Conservation (phyloP, 2,329 filamentous ascomycete genomes). For the Lomentospora prolificans region DNA sequence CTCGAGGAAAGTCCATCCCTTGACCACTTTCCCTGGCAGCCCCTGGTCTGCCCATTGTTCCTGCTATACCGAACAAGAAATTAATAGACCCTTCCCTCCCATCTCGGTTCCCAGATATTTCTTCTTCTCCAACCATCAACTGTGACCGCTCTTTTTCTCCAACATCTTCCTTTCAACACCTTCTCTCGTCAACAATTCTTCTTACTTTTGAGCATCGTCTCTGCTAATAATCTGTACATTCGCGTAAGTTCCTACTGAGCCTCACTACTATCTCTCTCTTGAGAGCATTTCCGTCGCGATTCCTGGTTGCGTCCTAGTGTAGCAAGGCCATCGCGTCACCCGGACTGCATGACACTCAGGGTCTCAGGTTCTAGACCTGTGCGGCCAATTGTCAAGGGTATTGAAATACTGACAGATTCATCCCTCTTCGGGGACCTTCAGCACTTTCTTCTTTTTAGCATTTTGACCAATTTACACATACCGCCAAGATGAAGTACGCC, state of each 20-base stretch:
- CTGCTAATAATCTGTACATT: background rate
- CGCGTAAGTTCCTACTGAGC: background rate
- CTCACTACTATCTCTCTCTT: background rate
- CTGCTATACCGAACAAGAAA: constrained; percentile 1
- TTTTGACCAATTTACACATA: background rate
- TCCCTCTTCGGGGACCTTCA: background rate
- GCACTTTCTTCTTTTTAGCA: background rate
- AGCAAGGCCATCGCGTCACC: background rate
- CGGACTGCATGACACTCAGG: background rate
- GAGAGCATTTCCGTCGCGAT: background rate
- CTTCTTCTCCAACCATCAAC: background rate
- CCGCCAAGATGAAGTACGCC: constrained; percentile 42
- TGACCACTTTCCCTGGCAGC: background rate
- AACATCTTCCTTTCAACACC: background rate
- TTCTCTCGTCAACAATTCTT: background rate
- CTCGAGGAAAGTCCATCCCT: background rate
- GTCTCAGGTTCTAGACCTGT: background rate
- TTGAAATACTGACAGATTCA: background rate
- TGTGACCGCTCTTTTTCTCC: background rate
- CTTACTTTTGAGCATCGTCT: background rate
- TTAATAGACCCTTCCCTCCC: constrained; percentile 1
- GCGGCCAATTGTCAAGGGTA: background rate
- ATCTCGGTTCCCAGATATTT: background rate
- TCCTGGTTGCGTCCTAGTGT: background rate
- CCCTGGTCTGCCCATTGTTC: background rate